A percentile compares a stretch with the other conserved stretches of the same genome.
These are phyloP conservation scores for Mycena chlorophos DNA, from an alignment of 768 basidiomycete genomes.

Conservation along the genomic window DNA sequence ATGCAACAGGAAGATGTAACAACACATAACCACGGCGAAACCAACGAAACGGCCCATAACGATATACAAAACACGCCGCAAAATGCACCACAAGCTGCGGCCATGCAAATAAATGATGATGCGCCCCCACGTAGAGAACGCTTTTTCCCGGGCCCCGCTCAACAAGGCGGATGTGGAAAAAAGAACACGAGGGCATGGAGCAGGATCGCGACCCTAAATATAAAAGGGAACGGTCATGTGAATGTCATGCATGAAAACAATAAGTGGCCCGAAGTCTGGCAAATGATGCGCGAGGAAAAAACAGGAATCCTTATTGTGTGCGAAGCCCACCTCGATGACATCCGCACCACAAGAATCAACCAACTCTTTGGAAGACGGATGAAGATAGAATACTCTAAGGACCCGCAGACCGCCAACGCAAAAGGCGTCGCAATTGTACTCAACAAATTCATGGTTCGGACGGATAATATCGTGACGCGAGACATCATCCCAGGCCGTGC, in stretches of 20 bases:
- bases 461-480: not conserved
- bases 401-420: constrained; percentile 21
- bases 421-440: constrained; percentile 36
- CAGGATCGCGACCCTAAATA: not conserved
- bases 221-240: constrained; percentile 7
- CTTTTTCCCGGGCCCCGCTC: not conserved
- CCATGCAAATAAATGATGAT: no score
- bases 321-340: constrained; percentile 32
- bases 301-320: constrained; percentile 16
- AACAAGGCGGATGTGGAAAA: not conserved
- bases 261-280: constrained; percentile 22
- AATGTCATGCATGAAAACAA: constrained; percentile 25
- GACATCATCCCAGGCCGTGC: not conserved
- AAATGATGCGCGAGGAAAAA: not conserved
- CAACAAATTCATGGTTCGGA: constrained; percentile 29
- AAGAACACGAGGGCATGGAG: not conserved
- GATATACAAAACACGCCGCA: not conserved
- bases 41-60: not conserved
- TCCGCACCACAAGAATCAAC: constrained; percentile 11
- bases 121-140: no score
- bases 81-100: no score
- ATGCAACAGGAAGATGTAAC: not conserved
- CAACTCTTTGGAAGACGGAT: constrained; percentile 10
- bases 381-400: constrained; percentile 19
- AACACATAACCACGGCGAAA: not conserved